Evolutionary conservation across 139 green algal genomes (phyloP), one percentile per base, ranked within the genome.

Genomic region (Nannochloris sp.): DNA sequence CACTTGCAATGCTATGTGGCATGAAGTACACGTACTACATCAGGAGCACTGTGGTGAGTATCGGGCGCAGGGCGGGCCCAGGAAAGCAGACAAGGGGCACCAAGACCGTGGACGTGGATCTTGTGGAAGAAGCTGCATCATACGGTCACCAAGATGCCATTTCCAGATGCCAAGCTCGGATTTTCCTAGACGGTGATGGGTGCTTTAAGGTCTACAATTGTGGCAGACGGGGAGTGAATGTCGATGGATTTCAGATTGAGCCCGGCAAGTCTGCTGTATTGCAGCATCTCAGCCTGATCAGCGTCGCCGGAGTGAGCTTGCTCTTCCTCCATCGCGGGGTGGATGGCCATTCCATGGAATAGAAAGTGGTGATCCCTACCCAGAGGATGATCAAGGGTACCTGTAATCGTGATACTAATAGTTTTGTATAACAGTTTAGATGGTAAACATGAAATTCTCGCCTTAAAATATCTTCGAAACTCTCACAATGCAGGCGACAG

Each of bases 191-290:
- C 46, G 71, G 67, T 23, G 79, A 83, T 23, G 77, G 76, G 14
- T 71, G 83, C 44, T 88, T 83, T 57, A 63, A 68, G 62, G 73
- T 91, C 57, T 27, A 67, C 31, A 67, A 67, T 71, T 50, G 46
- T 16, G 79, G 79, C 9, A 68, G 70, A 12, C 51, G 72, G 15
- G 4, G 9, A 2, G 34, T 83, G 57, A 23, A 19, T 8, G 76
- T 83, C 10, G 78, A 83, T 53, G 76, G 76, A 16, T 9, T 4
- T 12, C 44, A 65, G 56, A 54, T 85, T 44, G 15, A 53, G 14
- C 57, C 19, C 3, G 72, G 71, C 1, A 6, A 64, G 19, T 44
- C 46, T 4, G 57, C 56, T 23, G 11, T 23, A 36, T 56, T 85
- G 69, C 67, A 58, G 16, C 77, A 76, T 49, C 60, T 85, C 24